Conservation (phyloP, 805 yeast genomes). For the Nakazawaea wickerhamii region DNA sequence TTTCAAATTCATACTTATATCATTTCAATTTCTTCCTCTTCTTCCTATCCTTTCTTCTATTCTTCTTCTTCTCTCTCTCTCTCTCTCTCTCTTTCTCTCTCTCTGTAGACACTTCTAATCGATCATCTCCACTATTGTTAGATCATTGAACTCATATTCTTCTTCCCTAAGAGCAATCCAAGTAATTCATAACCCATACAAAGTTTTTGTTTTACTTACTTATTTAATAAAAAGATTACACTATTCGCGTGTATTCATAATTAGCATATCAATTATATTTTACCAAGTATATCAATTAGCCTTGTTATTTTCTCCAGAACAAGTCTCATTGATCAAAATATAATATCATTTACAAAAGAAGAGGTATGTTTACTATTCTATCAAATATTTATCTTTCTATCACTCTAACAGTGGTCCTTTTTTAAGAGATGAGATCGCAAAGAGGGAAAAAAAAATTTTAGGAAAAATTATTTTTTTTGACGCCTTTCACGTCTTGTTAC, state of each 20-base stretch:
- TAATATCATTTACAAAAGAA: not conserved
- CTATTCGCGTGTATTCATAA: not conserved
- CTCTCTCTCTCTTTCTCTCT: conserved; percentile 4
- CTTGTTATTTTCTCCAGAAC: conserved; percentile 11
- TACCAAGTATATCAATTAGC: not conserved
- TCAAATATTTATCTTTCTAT: too few species aligned
- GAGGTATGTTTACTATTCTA: not conserved
- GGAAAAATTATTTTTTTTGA: too few species aligned
- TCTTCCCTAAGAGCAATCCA: not conserved
- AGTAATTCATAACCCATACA: too few species aligned
- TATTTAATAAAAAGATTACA: too few species aligned
- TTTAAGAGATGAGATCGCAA: not conserved
- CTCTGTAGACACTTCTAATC: conserved; percentile 9
- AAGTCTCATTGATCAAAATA: conserved; percentile 8
- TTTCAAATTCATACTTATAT: conserved; percentile 2
- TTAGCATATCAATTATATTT: not conserved
- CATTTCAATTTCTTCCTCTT: conserved; percentile 1
- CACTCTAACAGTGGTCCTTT: too few species aligned
- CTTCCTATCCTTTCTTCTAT: conserved; percentile 11
- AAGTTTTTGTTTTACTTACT: too few species aligned
- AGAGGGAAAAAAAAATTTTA: not conserved
- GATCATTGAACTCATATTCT: not conserved
- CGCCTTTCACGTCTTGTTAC: too few species aligned
- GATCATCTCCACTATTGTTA: conserved; percentile 7
- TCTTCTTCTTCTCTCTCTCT: conserved; percentile 10